Evolutionary conservation across 2,329 filamentous ascomycete species (phyloP).

Genomic region (Diatrype stigma): DNA sequence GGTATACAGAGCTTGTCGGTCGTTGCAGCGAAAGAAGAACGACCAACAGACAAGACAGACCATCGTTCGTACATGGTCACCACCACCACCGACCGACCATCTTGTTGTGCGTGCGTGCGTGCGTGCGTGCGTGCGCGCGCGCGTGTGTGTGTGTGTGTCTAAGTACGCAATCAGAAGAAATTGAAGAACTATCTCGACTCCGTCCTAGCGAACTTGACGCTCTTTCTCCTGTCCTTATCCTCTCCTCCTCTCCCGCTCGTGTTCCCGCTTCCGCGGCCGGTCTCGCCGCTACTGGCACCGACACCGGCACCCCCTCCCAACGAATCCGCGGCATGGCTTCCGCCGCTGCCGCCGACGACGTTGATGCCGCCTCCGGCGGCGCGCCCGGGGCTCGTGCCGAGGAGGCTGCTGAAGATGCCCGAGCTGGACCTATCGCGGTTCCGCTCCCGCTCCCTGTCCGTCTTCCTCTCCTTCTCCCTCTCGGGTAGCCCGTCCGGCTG

Average conservation of each 20-base stretch:
- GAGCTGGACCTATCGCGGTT: conserved; percentile 16
- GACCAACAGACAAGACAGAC: too few species aligned
- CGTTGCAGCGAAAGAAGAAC: too few species aligned
- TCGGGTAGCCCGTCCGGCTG: not conserved
- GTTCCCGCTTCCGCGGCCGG: conserved; percentile 2
- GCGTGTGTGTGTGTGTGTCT: too few species aligned
- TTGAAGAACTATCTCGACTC: too few species aligned
- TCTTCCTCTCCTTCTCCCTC: conserved; percentile 13
- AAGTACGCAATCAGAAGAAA: too few species aligned
- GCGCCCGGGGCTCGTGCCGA: conserved; percentile 48
- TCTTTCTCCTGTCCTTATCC: conserved; percentile 56
- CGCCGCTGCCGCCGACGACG: not conserved
- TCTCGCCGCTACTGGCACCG: conserved; percentile 7
- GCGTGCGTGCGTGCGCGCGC: too few species aligned
- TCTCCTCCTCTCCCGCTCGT: conserved; percentile 30
- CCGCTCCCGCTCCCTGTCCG: conserved; percentile 15
- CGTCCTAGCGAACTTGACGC: conserved; percentile 56
- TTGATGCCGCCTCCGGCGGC: not conserved
- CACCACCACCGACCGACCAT: too few species aligned
- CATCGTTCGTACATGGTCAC: too few species aligned
- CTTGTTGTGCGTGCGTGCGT: too few species aligned
- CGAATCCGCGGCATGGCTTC: conserved; percentile 17
- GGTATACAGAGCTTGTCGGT: too few species aligned
- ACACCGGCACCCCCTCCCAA: conserved; percentile 30
- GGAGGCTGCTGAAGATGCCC: conserved; percentile 45